Percentiles rank a stretch among this genome's conserved stretches.
Evolutionary conservation across 2,329 filamentous ascomycete species (phyloP).

Genomic region (Fusarium udum): DNA sequence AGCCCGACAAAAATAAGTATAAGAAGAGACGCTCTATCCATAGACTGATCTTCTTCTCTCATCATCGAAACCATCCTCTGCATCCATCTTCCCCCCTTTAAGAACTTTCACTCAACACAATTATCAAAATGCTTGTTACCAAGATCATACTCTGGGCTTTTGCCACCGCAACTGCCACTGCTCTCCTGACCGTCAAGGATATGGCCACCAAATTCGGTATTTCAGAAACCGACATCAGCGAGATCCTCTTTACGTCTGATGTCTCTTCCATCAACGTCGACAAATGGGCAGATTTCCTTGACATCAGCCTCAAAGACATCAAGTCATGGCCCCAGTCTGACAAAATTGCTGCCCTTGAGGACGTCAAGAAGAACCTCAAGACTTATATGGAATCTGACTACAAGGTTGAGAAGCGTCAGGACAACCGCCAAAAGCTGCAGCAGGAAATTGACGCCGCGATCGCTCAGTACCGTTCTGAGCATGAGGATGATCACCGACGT

Average conservation of each 20-base stretch:
- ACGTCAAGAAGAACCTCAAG: neutral
- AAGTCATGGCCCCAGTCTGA: neutral
- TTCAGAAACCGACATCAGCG: neutral
- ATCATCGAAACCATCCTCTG: neutral
- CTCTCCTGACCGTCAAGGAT: neutral
- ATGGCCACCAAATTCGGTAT: neutral
- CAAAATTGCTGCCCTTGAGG: neutral
- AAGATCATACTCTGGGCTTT: neutral
- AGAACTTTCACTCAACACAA: neutral
- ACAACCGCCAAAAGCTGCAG: neutral
- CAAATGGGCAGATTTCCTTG: conserved; percentile 1
- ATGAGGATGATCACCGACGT: neutral
- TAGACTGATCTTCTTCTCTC: neutral
- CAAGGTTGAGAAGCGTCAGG: neutral
- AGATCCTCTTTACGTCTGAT: neutral
- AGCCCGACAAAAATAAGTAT: neutral
- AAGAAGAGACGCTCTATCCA: neutral
- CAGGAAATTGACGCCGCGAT: neutral
- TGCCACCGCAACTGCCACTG: neutral
- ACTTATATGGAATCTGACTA: neutral
- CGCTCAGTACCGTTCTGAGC: neutral
- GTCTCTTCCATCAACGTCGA: neutral
- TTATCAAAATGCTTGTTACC: neutral
- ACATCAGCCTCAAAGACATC: neutral
- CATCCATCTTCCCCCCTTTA: neutral